Conservation (phyloP, 331 rosid genomes). For the Rosa hybrid region DNA sequence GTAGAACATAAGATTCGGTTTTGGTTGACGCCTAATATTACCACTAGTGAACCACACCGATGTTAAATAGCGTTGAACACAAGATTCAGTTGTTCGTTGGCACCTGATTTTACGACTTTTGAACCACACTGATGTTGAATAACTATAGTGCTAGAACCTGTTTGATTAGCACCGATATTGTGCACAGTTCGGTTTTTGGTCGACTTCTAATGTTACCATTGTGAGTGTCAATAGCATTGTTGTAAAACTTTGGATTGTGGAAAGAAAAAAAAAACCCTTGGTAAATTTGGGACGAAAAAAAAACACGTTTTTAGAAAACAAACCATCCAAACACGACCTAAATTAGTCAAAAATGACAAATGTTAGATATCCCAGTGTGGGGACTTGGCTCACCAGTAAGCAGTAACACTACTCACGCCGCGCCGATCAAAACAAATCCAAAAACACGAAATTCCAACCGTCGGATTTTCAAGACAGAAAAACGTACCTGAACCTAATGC, state of each 20-base stretch:
- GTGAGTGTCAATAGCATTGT: neutral
- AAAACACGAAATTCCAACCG: neutral
- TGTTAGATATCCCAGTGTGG: neutral
- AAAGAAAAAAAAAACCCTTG: too few species aligned
- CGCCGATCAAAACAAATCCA: slow-evolving; percentile 17
- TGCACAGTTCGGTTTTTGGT: too few species aligned
- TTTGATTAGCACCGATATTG: too few species aligned
- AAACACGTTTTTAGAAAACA: neutral
- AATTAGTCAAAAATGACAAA: neutral
- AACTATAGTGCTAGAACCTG: too few species aligned
- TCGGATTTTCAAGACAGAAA: neutral
- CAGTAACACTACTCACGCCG: slow-evolving; percentile 5
- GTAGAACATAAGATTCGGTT: neutral
- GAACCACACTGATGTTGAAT: neutral
- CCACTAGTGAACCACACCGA: neutral
- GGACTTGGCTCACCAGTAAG: neutral
- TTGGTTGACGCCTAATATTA: neutral
- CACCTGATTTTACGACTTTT: neutral
- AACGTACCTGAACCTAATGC: slow-evolving; percentile 90
- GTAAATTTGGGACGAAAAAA: neutral
- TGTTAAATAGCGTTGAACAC: neutral
- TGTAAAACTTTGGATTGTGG: too few species aligned
- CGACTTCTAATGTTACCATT: too few species aligned
- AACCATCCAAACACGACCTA: neutral
- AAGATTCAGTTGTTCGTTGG: neutral